A percentile compares a stretch with the other conserved stretches of the same genome.
phyloP scores from a whole-genome alignment of 169 alveolate species.

The Cyclospora cayetanensis region DNA sequence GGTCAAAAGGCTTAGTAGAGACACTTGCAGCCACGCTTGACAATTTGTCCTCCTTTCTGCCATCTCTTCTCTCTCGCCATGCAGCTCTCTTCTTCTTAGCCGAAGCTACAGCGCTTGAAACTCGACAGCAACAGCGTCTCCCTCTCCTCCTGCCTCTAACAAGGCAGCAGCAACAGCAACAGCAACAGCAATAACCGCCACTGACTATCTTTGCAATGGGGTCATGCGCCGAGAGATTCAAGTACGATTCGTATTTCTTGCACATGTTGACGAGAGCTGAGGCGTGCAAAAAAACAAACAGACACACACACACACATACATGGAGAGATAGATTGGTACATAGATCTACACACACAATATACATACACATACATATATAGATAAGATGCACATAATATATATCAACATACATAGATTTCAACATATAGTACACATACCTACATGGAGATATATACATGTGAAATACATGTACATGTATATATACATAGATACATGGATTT shows the following conservation, averaged over 20 bases:
- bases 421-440: neutral
- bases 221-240: conserved; percentile 82
- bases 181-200: conserved; percentile 1
- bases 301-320: neutral
- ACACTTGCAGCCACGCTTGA: too few species aligned
- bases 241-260: conserved; percentile 44
- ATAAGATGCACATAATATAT: too few species aligned
- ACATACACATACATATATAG: too few species aligned
- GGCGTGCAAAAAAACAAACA: neutral
- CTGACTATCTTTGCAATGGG: conserved; percentile 74
- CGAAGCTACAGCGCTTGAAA: too few species aligned
- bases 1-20: too few species aligned
- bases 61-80: too few species aligned
- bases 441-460: neutral
- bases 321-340: neutral
- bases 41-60: too few species aligned
- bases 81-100: too few species aligned
- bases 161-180: conserved; percentile 34
- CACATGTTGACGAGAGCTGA: conserved; percentile 55
- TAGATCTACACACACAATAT: too few species aligned
- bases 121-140: neutral
- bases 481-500: neutral
- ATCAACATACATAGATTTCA: neutral
- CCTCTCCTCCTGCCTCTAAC: neutral
- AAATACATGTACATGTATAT: too few species aligned